Base-by-base conservation (phyloP, 1,284 basidiomycete genomes). In the Sporisorium sorghi region DNA sequence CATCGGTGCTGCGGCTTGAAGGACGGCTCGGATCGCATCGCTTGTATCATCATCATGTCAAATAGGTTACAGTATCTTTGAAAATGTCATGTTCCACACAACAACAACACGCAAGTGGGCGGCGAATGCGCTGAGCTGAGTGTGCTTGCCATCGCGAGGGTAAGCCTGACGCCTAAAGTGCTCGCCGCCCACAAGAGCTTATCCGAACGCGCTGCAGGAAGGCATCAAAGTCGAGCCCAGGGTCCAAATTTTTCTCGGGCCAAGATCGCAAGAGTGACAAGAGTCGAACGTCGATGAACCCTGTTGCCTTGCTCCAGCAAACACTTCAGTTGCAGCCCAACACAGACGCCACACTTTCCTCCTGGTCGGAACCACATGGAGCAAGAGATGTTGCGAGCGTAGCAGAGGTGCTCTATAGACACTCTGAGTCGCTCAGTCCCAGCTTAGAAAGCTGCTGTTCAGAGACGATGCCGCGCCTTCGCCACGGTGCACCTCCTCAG, bases 1-100 rank as follows among this genome's bases (percentile, higher is more conserved):
- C 24, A 62, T 70, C 37, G 58, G 54, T 21, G 70, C 67, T 26
- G 62, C 67, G 23, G 65, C 71, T 15, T 55, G 44, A 37, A 5
- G 42, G 3, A 15, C 17, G 23, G 23, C 21, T 15, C 14, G 8
- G 32, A 33, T 12, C 26, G 49, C 28, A 59, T 50, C 51, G 46
- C 46, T 47, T 30, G 26, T 47, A 47, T 47, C 26, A 47, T 30
- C 46, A 47, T 47, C 46, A 50, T 59, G 63, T 59, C 40, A 65
- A 55, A 65, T 66, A 66, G 57, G 58, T 48, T 47, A 35, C 47
- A 49, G 21, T 33, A 12, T 37, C 15, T 12, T 37, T 30, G 24
- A 23, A 50, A 35, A 50, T 50, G 15, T 26, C 12, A 50, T 50
- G 26, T 32, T 28, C n/a, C 46, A 47, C n/a, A n/a, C n/a, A n/a